These are phyloP conservation scores for Tremellales sp. DNA, from an alignment of 1,284 basidiomycete genomes.

Conservation along the genomic window DNA sequence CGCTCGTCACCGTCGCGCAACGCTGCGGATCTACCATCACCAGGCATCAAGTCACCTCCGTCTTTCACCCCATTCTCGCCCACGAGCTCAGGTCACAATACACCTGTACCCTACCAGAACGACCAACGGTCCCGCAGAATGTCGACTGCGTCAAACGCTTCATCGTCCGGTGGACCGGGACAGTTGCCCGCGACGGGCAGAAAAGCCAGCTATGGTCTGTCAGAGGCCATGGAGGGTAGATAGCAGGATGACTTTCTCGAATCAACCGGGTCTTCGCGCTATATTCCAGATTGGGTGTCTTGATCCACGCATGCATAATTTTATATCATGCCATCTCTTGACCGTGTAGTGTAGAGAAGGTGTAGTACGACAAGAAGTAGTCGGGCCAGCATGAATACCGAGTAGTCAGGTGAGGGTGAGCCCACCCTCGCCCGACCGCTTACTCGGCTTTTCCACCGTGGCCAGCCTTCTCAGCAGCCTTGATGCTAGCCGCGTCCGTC, in stretches of 20 bases:
- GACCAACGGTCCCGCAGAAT: constrained; percentile 11
- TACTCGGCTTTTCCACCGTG: constrained; percentile 55
- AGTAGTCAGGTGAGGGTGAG: too few species aligned
- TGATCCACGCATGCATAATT: not conserved
- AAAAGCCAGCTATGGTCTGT: constrained; percentile 15
- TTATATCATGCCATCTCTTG: not conserved
- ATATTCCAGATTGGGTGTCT: too few species aligned
- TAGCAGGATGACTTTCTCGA: not conserved
- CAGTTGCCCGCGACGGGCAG: constrained; percentile 7
- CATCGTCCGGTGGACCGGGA: constrained; percentile 4
- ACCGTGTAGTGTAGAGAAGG: too few species aligned
- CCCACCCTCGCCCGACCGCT: not conserved
- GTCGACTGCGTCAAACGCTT: constrained; percentile 14
- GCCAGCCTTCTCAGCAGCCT: constrained; percentile 76
- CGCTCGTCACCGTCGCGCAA: constrained; percentile 1
- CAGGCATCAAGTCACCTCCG: constrained; percentile 1
- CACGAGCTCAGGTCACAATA: constrained; percentile 6
- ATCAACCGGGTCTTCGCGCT: too few species aligned
- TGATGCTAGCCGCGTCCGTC: constrained; percentile 78
- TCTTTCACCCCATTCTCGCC: constrained; percentile 4
- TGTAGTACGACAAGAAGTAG: too few species aligned
- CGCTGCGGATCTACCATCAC: not conserved
- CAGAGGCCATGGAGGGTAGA: constrained; percentile 7
- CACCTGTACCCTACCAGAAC: constrained; percentile 6
- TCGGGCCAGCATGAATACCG: too few species aligned